Percentiles rank a stretch among this genome's conserved stretches.
These are phyloP conservation scores for Fusarium sp. DNA, from an alignment of 2,329 filamentous ascomycete genomes.

Conservation along the genomic window DNA sequence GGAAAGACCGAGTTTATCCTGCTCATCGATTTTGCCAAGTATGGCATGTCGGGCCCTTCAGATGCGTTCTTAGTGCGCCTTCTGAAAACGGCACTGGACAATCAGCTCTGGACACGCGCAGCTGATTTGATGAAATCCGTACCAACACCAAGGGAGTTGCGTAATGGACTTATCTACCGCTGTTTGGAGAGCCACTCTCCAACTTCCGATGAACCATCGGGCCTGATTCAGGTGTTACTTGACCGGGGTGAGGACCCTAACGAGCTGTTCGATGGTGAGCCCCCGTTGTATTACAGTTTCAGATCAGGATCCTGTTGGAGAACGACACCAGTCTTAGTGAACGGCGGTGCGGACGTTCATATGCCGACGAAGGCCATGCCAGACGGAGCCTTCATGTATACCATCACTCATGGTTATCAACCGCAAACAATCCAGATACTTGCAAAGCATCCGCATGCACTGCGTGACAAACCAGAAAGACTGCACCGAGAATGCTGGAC, in stretches of 20 bases:
- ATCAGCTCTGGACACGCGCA: conserved; percentile 48
- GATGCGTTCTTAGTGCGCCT: conserved; percentile 43
- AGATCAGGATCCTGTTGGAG: conserved; percentile 49
- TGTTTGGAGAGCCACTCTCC: conserved; percentile 44
- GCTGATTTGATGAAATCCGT: conserved; percentile 49
- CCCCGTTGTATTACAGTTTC: conserved; percentile 49
- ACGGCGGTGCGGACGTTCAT: conserved; percentile 46
- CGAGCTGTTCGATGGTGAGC: conserved; percentile 46
- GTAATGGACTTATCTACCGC: conserved; percentile 43
- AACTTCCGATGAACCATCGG: conserved; percentile 46
- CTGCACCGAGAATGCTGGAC: conserved; percentile 47
- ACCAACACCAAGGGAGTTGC: conserved; percentile 39
- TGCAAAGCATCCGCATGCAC: conserved; percentile 43
- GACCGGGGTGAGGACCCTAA: conserved; percentile 49
- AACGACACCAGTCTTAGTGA: conserved; percentile 49
- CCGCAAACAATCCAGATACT: conserved; percentile 49
- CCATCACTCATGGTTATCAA: conserved; percentile 47
- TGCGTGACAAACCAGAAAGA: conserved; percentile 39
- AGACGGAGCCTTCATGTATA: conserved; percentile 50
- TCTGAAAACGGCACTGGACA: conserved; percentile 38
- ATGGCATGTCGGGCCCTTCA: conserved; percentile 45
- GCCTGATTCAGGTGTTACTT: conserved; percentile 46
- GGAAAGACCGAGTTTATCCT: conserved; percentile 47
- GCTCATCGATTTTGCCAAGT: conserved; percentile 44
- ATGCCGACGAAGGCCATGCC: conserved; percentile 48